Evolutionary conservation across 495 filamentous ascomycete genomes (phyloP).

Genomic region (Podospora conica): DNA sequence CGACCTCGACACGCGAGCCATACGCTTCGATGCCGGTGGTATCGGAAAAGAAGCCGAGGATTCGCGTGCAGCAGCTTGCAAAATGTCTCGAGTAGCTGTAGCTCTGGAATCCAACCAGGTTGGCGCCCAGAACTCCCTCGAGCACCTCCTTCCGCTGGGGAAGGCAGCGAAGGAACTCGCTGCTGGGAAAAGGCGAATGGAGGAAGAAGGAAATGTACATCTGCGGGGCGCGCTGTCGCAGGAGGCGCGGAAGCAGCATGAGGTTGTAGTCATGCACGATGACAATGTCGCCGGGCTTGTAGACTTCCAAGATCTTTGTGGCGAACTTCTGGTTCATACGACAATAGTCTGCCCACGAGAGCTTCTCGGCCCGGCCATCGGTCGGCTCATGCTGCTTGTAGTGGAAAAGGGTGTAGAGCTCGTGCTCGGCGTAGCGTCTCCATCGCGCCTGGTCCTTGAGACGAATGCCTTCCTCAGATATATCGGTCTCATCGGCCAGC

Average conservation of each 20-base stretch:
- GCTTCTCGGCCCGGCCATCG: slow-evolving; percentile 71
- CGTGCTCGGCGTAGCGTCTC: slow-evolving; percentile 83
- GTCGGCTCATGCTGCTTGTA: slow-evolving; percentile 87
- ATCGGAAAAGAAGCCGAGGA: slow-evolving; percentile 76
- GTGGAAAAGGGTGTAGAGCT: slow-evolving; percentile 84
- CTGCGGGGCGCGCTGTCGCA: slow-evolving; percentile 73
- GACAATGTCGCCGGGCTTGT: slow-evolving; percentile 85
- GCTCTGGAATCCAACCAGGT: slow-evolving; percentile 89
- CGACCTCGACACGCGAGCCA: slow-evolving; percentile 78
- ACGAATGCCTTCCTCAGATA: slow-evolving; percentile 54
- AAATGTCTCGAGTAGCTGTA: slow-evolving; percentile 91
- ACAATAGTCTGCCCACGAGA: slow-evolving; percentile 84
- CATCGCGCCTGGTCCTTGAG: slow-evolving; percentile 74
- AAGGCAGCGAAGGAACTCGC: slow-evolving; percentile 83
- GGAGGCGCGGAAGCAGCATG: slow-evolving; percentile 74
- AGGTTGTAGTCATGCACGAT: slow-evolving; percentile 91
- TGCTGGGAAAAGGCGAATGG: slow-evolving; percentile 88
- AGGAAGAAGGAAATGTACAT: slow-evolving; percentile 89
- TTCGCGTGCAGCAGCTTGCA: slow-evolving; percentile 80
- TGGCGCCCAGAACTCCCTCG: slow-evolving; percentile 79
- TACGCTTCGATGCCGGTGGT: slow-evolving; percentile 80
- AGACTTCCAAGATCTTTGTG: slow-evolving; percentile 73
- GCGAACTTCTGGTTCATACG: slow-evolving; percentile 84
- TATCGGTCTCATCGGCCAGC: slow-evolving; percentile 66
- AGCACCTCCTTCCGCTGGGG: slow-evolving; percentile 80